phyloP scores from a whole-genome alignment of 495 filamentous ascomycete genomes.

The Aspergillus mulundensis region DNA sequence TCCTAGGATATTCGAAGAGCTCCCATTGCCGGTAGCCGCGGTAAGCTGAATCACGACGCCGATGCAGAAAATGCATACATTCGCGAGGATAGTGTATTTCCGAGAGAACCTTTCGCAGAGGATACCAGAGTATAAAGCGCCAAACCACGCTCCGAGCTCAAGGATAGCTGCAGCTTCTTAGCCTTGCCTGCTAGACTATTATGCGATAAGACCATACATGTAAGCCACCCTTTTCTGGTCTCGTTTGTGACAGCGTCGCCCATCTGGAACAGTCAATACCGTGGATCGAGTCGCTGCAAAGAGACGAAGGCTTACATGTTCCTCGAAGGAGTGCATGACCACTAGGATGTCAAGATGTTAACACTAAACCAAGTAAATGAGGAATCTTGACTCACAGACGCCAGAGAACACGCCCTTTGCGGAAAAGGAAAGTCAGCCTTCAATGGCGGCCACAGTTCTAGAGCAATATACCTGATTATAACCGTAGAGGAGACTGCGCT shows the following conservation, averaged over 20 bases:
- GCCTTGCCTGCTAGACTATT: background rate
- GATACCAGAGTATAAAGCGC: constrained; percentile 65
- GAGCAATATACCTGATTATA: constrained; percentile 64
- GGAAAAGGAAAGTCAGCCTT: background rate
- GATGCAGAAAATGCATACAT: constrained; percentile 57
- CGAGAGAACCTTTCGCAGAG: constrained; percentile 23
- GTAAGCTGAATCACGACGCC: constrained; percentile 61
- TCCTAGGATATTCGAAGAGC: constrained; percentile 51
- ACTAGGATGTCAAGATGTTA: background rate
- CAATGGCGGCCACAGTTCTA: background rate
- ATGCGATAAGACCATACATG: constrained; percentile 19
- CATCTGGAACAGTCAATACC: constrained; percentile 42
- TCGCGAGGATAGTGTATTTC: constrained; percentile 12
- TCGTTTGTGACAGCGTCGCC: constrained; percentile 54
- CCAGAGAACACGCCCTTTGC: constrained; percentile 11
- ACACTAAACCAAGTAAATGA: background rate
- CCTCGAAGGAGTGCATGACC: constrained; percentile 22
- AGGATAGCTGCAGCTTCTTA: constrained; percentile 50
- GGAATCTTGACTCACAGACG: constrained; percentile 4
- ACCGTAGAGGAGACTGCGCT: constrained; percentile 35
- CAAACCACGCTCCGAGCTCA: constrained; percentile 75
- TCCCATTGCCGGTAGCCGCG: constrained; percentile 18
- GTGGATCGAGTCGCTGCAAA: background rate
- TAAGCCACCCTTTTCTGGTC: constrained; percentile 66
- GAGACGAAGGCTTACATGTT: constrained; percentile 14